Evolutionary conservation across 805 yeast species (phyloP).

Genomic region (Nakazawaea holstii): DNA sequence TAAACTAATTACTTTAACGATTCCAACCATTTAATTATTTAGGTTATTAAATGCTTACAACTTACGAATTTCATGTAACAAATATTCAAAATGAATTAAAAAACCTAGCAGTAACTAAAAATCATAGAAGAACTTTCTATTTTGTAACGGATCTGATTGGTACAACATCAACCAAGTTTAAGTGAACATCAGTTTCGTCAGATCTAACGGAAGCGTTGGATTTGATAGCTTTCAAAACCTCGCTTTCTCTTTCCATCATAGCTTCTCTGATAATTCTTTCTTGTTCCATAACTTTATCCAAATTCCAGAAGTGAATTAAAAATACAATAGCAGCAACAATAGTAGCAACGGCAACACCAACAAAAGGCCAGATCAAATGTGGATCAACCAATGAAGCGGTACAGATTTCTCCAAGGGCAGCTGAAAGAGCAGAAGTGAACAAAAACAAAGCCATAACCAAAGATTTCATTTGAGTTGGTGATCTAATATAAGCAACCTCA

Average conservation of each 20-base stretch:
- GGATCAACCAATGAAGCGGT: slow-evolving; percentile 37
- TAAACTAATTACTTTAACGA: no score
- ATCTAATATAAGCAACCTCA: slow-evolving; percentile 41
- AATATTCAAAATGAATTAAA: no score
- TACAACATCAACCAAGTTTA: background rate
- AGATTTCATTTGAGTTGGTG: slow-evolving; percentile 41
- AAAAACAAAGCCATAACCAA: slow-evolving; percentile 33
- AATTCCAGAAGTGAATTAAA: slow-evolving; percentile 24
- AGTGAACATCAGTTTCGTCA: background rate
- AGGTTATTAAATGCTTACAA: no score
- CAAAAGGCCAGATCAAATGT: slow-evolving; percentile 36
- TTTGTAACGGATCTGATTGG: background rate
- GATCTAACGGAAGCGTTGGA: background rate
- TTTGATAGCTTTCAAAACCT: slow-evolving; percentile 7
- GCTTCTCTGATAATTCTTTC: slow-evolving; percentile 18
- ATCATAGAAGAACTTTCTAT: no score
- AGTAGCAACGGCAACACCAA: slow-evolving; percentile 33
- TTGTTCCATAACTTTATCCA: slow-evolving; percentile 22
- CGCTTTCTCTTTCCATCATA: slow-evolving; percentile 4
- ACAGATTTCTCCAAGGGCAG: slow-evolving; percentile 39
- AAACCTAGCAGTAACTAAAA: no score
- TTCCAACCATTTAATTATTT: no score
- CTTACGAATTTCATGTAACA: no score
- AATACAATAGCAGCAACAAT: slow-evolving; percentile 25
- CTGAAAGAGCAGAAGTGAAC: slow-evolving; percentile 36